Percentiles rank a stretch among this genome's conserved stretches.
Evolutionary conservation across 2,329 filamentous ascomycete species (phyloP).

Genomic region (Cadophora sp.): DNA sequence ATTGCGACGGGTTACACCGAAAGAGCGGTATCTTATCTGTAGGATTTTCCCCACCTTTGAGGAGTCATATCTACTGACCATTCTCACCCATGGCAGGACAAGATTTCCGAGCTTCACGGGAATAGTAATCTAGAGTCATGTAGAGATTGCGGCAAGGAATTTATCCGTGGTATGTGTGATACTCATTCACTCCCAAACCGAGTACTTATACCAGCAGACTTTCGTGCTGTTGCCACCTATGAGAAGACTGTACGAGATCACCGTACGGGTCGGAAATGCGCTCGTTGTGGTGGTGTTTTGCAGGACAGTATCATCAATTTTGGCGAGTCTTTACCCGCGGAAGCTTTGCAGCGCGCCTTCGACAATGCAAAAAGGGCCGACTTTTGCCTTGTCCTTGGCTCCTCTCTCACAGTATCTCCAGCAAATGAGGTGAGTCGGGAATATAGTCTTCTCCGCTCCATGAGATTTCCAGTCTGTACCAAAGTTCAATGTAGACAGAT

Average conservation of each 20-base stretch:
- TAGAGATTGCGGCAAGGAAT: slow-evolving; percentile 54
- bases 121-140: slow-evolving; percentile 56
- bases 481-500: slow-evolving; percentile 13
- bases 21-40: slow-evolving; percentile 55
- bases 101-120: slow-evolving; percentile 55
- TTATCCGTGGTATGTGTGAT: slow-evolving; percentile 47
- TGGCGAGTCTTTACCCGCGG: slow-evolving; percentile 47
- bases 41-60: slow-evolving; percentile 23
- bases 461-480: no score
- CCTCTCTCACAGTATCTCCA: slow-evolving; percentile 53
- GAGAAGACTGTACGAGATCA: slow-evolving; percentile 53
- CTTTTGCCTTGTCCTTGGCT: slow-evolving; percentile 55
- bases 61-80: not conserved
- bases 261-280: slow-evolving; percentile 54
- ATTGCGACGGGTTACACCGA: slow-evolving; percentile 54
- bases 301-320: slow-evolving; percentile 56
- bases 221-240: slow-evolving; percentile 53
- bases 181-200: not conserved
- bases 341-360: slow-evolving; percentile 45
- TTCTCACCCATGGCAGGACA: slow-evolving; percentile 43
- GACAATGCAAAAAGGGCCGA: slow-evolving; percentile 51
- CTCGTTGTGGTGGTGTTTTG: slow-evolving; percentile 48
- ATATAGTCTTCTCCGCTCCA: no score
- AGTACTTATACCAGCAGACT: slow-evolving; percentile 44
- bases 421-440: slow-evolving; percentile 40